A percentile compares a stretch with the other conserved stretches of the same genome.
phyloP scores from a whole-genome alignment of 192 early-diverging fungal genomes.

The Backusella liffmaniae region DNA sequence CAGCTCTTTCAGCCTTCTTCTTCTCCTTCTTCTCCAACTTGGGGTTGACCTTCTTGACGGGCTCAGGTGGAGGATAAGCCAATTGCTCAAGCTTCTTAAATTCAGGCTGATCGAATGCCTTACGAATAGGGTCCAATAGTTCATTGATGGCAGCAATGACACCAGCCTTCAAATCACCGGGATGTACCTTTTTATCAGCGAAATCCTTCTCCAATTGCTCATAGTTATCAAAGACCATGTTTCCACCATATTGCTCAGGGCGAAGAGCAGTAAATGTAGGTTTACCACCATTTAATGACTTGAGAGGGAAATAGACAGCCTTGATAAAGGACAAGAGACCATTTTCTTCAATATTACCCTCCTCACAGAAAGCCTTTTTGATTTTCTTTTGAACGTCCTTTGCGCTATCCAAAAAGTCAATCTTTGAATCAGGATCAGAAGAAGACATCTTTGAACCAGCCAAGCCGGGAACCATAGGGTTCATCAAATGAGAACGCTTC shows the following conservation, averaged over 20 bases:
- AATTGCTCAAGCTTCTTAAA: slow-evolving; percentile 67
- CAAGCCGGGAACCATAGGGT: slow-evolving; percentile 95
- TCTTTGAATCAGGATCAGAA: slow-evolving; percentile 96
- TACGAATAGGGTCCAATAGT: slow-evolving; percentile 86
- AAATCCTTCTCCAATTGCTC: slow-evolving; percentile 85
- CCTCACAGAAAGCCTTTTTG: slow-evolving; percentile 96
- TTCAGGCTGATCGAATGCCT: slow-evolving; percentile 69
- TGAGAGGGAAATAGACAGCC: slow-evolving; percentile 86
- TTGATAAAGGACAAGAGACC: slow-evolving; percentile 90
- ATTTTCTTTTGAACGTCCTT: slow-evolving; percentile 83
- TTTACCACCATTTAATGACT: slow-evolving; percentile 57
- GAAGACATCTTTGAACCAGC: slow-evolving; percentile 94
- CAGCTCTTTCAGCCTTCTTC: slow-evolving; percentile 16
- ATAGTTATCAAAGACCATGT: slow-evolving; percentile 69
- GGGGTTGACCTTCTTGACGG: slow-evolving; percentile 10
- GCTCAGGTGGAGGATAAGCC: slow-evolving; percentile 73
- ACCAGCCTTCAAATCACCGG: slow-evolving; percentile 91
- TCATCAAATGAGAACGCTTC: slow-evolving; percentile 98
- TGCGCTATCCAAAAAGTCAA: slow-evolving; percentile 89
- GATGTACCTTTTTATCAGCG: slow-evolving; percentile 83
- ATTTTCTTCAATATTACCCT: slow-evolving; percentile 90
- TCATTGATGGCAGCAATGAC: slow-evolving; percentile 80
- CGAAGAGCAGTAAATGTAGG: slow-evolving; percentile 69
- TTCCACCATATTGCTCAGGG: slow-evolving; percentile 90
- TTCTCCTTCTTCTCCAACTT: slow-evolving; percentile 20